Evolutionary conservation across 2,329 filamentous ascomycete species (phyloP), one percentile per base, ranked within the genome.

Genomic region (Arthrobotrys sinensis): DNA sequence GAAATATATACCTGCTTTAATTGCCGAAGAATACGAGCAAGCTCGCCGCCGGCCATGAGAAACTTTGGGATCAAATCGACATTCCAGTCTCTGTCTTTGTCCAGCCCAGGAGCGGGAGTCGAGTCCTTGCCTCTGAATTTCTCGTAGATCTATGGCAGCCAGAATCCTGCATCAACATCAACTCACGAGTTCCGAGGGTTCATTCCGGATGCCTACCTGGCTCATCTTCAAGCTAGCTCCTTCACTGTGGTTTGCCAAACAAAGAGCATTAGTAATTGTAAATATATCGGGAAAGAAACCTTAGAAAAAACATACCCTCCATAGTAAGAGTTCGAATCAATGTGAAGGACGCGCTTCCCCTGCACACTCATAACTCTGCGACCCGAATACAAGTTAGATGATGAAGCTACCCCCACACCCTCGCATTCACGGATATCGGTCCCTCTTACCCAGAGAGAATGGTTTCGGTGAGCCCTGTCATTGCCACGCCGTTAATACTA

Each of bases 31-130:
- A 99, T 97, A 87, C 98, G 98, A 85, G 95, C 98, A 84, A 99
- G 88, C 87, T 99, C 95, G 85, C 96, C 96, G 80, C 96, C 97
- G 78, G 95, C 94, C 94, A 99, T 98, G 85, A 99, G 90, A 83
- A 99, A 91, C 89, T 99, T 99, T 82, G 96, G 95, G 60, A 99
- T 94, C 79, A 99, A 89, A 85, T 99, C 96, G 86, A 99, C 96
- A 88, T 97, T 98, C 96, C 96, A 99, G 53, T 80, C 73, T 34
- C 73, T 66, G 38, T 79, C 80, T 34, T 77, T 76, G 24, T 76
- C 75, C 14, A 75, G 52, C 6, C 55, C 72, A n/a, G 64, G 32
- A 4, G 66, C n/a, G n/a, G 77, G 73, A 11, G 75, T 72, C 19
- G 64, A 62, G 24, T 65, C 60, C 10, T 71, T 60, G 12, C 55